Percentiles rank a stretch among this genome's conserved stretches.
phyloP scores from a whole-genome alignment of 805 yeast species.

The Trichomonascus vanleenenianus region DNA sequence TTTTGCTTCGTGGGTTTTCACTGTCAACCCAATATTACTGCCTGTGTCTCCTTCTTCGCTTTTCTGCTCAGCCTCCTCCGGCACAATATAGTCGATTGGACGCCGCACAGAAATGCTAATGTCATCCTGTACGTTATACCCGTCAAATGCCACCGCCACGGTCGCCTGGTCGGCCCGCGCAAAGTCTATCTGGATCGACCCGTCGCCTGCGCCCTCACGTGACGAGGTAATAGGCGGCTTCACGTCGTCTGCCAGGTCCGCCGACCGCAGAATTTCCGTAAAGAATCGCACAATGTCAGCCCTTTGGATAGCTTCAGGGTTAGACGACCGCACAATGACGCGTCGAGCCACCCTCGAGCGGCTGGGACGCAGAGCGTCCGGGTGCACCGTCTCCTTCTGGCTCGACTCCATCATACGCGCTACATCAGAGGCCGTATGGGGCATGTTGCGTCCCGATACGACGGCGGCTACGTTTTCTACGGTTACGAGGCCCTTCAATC shows the following conservation, averaged over 20 bases:
- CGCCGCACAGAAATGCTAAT: constrained; percentile 31
- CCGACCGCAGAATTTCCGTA: constrained; percentile 4
- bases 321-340: constrained; percentile 1
- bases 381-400: background rate
- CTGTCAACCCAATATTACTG: too few relatives aligned
- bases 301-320: background rate
- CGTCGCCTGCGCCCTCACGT: background rate
- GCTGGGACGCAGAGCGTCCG: constrained; percentile 7
- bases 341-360: constrained; percentile 3
- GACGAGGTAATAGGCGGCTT: background rate
- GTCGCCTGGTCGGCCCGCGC: constrained; percentile 49
- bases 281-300: constrained; percentile 6
- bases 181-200: constrained; percentile 42
- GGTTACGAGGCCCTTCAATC: background rate
- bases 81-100: constrained; percentile 41
- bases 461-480: background rate
- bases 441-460: background rate
- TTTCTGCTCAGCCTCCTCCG: constrained; percentile 17
- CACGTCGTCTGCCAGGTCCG: constrained; percentile 7
- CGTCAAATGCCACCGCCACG: constrained; percentile 37
- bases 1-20: too few relatives aligned
- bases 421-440: background rate
- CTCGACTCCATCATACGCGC: background rate
- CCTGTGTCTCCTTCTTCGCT: constrained; percentile 11
- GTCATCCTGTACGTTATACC: constrained; percentile 9